Percentiles rank a stretch among this genome's conserved stretches.
Evolutionary conservation across 345 rosid species (phyloP).

Genomic region (Gossypium raimondii): DNA sequence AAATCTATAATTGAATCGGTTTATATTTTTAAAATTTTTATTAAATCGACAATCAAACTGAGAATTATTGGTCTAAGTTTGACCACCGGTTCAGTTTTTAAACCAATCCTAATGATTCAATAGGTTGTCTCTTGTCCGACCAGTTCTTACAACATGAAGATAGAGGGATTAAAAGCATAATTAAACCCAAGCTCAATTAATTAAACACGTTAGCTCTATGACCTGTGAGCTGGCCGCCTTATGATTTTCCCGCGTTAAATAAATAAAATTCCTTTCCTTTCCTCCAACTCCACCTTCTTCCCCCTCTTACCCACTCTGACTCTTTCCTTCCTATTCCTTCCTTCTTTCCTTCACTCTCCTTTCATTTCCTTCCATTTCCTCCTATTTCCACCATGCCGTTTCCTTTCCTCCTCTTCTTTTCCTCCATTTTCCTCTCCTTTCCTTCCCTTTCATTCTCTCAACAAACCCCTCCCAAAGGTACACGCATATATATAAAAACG

Average conservation of each 20-base stretch:
- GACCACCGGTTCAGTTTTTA: too few relatives aligned
- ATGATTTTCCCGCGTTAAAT: constrained; percentile 46
- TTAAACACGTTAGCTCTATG: neutral
- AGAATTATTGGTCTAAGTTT: too few relatives aligned
- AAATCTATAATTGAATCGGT: too few relatives aligned
- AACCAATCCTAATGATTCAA: too few relatives aligned
- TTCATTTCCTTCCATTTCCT: neutral
- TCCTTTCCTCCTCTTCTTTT: constrained; percentile 19
- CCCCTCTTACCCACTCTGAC: neutral
- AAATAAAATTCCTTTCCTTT: constrained; percentile 30
- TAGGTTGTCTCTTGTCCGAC: too few relatives aligned
- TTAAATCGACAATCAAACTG: too few relatives aligned
- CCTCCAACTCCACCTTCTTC: constrained; percentile 26
- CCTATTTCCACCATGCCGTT: constrained; percentile 20
- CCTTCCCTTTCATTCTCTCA: constrained; percentile 43
- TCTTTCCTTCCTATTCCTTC: constrained; percentile 34
- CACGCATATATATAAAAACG: too few relatives aligned
- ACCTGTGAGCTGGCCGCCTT: neutral
- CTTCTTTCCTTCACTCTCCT: constrained; percentile 27
- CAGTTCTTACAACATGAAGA: too few relatives aligned
- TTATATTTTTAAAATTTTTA: too few relatives aligned
- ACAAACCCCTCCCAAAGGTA: constrained; percentile 34
- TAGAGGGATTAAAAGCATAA: too few relatives aligned
- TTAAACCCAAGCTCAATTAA: too few relatives aligned
- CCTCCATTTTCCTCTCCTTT: constrained; percentile 30